Evolutionary conservation across 768 basidiomycete species (phyloP), one percentile per base, ranked within the genome.

Genomic region (Serendipita sp.): DNA sequence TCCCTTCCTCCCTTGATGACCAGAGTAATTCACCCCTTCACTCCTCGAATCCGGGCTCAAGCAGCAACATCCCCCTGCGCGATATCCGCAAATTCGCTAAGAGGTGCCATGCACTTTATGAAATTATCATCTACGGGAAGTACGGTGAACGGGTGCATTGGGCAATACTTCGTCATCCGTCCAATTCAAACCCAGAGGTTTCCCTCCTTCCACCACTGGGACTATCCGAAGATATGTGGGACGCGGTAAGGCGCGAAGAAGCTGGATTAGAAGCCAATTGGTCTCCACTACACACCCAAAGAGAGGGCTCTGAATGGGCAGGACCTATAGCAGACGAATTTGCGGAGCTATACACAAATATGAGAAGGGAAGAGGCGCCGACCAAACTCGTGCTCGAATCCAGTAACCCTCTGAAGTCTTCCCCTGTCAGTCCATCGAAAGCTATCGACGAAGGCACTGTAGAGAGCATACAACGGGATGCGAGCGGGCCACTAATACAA

Each of bases 1-100:
- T 18, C n/a, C 35, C 56, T 36, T 23, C 23, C 41, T 13, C 13
- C 13, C 7, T 41, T 7, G 13, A 8, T 10, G 56, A 60, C n/a
- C 16, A 60, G 48, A 13, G 41, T 13, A 41, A 41, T 41, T 41
- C 41, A 13, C 41, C 41, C 1, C 41, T 41, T 41, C 13, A 41
- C 13, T 13, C 41, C 41, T 41, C 41, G 41, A 41, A 41, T 41
- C 13, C 41, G 41, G 41, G 41, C 41, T 41, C 41, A 5, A 41
- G 41, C 13, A 41, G 8, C n/a, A 35, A 30, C 16, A 34, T 60
- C 8, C 56, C 28, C 18, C n/a, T 60, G 18, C 23, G 56, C 8
- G 56, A 60, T 30, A 60, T 60, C 34, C 56, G 56, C 23, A 60
- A 60, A 38, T 60, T 60, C n/a, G 56, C 35, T 10, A 32, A 38